Evolutionary conservation across 495 filamentous ascomycete species (phyloP), one percentile per base, ranked within the genome.

Genomic region (Hypoxylon lienhwacheense): DNA sequence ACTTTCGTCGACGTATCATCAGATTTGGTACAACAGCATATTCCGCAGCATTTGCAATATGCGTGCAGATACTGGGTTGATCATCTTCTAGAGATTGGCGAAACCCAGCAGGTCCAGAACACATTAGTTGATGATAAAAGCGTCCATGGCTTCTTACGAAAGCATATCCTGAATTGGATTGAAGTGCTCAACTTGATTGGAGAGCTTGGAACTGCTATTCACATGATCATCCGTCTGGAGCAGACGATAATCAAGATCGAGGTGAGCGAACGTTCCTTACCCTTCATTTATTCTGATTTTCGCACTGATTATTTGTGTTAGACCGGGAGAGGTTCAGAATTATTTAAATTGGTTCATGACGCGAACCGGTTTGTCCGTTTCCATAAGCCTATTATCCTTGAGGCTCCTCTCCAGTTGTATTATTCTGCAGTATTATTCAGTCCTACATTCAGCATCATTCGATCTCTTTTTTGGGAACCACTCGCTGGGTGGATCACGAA

Each of bases 31-130:
- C 36, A 37, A 5, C 4, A 17, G 7, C 7, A n/a, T 3, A 45
- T 52, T 26, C 16, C 39, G 11, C 40, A 15, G 16, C 17, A 51
- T 57, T 20, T 57, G 21, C 34, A 39, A 31, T 57, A 57, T 7
- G 53, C 53, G 15, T 57, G 46, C 21, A 37, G 31, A 6, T 37
- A 39, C 17, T 57, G 53, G 53, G 39, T 52, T 15, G 8, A 57
- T 17, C 53, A 57, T 45, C 35, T 57, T 11, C 2, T 12, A 12
- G 1, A 14, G 16, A 12, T 50, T 12, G 7, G 5, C 4, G 35
- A 51, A 15, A n/a, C 11, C 8, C 7, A 33, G 14, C 19, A 21
- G 7, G 14, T 4, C 5, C 7, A 42, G 12, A 20, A 15, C 25
- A 16, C 12, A 21, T 28, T 47, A 19, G 7, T 1, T 1, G 51